Base-by-base conservation (phyloP, 2,329 filamentous ascomycete genomes). In the Ophiostoma populinum region DNA sequence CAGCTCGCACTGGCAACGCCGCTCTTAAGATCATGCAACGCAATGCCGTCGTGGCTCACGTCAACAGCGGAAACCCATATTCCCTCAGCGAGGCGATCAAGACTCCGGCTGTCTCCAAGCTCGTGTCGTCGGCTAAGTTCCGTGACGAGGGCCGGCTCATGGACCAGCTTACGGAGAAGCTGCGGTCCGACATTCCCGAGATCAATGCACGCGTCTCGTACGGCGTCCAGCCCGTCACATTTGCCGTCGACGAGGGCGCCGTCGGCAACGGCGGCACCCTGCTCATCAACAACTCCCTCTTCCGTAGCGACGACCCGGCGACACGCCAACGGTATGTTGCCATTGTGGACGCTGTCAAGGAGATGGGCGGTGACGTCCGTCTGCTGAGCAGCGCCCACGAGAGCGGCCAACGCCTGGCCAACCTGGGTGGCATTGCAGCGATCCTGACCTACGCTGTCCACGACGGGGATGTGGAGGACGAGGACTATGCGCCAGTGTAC, bases 341-440 rank as follows among this genome's bases (percentile, higher is more conserved):
- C 7, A 63, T 95, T 30, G 86, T 95, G 4, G 87, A 95, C 52
- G 76, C 75, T 42, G 87, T 95, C n/a, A 73, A 75, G 44, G 75
- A 75, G 3, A 76, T 83, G 43, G 90, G 87, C 5, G 90, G 87
- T 2, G 85, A 94, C 44, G 81, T 83, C 1, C 65, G 81, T 36
- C 71, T 95, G n/a, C 57, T 95, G 19, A 95, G 87, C 54, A 86
- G 80, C 47, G 79, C 92, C 49, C 87, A 95, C 54, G 87, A 94
- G 59, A 94, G 86, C 52, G 90, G 90, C 1, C 78, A 79, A 58
- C 65, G 85, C 40, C 57, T 98, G 11, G 81, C 86, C 45, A 79
- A 75, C 10, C 54, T 95, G 40, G 86, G 90, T 1, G 80, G 85
- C 13, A 78, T 98, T 42, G 90, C 87, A 12, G 85, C 85, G 2